A percentile compares a stretch with the other conserved stretches of the same genome.
These are phyloP conservation scores for Candida sanyaensis DNA, from an alignment of 1,139 yeast species.

Conservation along the genomic window DNA sequence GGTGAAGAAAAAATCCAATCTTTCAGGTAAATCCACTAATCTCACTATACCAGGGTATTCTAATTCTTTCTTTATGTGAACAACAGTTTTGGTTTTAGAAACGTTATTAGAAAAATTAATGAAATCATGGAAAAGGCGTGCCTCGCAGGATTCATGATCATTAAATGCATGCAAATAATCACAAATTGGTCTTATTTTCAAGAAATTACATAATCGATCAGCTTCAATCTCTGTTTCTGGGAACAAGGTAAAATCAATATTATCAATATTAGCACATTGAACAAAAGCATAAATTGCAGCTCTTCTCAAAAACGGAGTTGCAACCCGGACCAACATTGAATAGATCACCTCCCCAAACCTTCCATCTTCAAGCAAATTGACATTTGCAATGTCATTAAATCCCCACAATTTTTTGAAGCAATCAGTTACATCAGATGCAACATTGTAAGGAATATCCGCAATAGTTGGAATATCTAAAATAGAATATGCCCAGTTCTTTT, in stretches of 20 bases:
- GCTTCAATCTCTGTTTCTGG: slow-evolving; percentile 48
- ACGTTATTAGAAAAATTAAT: slow-evolving; percentile 13
- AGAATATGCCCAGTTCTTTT: slow-evolving; percentile 22
- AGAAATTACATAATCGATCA: slow-evolving; percentile 53
- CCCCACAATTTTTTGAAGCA: slow-evolving; percentile 19
- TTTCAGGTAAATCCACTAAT: slow-evolving; percentile 61
- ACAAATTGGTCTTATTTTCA: slow-evolving; percentile 47
- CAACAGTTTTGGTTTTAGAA: slow-evolving; percentile 11
- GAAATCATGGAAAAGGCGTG: slow-evolving; percentile 21
- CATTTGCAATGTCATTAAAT: slow-evolving; percentile 6
- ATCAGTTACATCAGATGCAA: slow-evolving; percentile 14
- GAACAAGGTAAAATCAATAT: slow-evolving; percentile 22
- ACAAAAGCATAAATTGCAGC: slow-evolving; percentile 61
- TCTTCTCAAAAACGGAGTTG: slow-evolving; percentile 70
- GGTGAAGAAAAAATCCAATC: slow-evolving; percentile 71
- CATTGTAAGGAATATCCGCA: slow-evolving; percentile 22
- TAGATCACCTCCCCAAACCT: slow-evolving; percentile 43
- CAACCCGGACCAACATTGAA: slow-evolving; percentile 56
- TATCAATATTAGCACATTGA: slow-evolving; percentile 55
- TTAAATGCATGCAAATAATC: slow-evolving; percentile 19
- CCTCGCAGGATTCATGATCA: slow-evolving; percentile 14
- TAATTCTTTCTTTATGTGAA: slow-evolving; percentile 25
- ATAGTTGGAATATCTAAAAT: slow-evolving; percentile 38
- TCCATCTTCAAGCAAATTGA: slow-evolving; percentile 16
- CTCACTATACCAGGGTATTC: slow-evolving; percentile 71